Evolutionary conservation across 495 filamentous ascomycete species (phyloP).

Genomic region (Jackrogersella multiformis): DNA sequence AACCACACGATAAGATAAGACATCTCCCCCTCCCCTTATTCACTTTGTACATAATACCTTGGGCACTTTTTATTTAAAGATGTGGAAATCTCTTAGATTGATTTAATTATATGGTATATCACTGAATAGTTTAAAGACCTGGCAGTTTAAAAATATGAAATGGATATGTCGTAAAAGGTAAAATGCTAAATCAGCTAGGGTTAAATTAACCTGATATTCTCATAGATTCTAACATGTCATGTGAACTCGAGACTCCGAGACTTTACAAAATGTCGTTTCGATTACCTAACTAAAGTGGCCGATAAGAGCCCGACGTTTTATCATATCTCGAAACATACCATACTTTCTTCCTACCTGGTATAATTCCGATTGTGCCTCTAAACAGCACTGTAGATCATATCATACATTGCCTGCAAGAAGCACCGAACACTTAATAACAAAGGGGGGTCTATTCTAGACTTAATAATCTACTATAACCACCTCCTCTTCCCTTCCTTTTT

Average conservation of each 20-base stretch:
- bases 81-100: not conserved
- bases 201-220: no score
- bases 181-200: no score
- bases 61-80: not conserved
- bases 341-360: not conserved
- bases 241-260: constrained; percentile 9
- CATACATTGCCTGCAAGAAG: not conserved
- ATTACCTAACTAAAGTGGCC: not conserved
- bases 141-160: no score
- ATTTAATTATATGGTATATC: no score
- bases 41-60: not conserved
- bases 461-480: not conserved
- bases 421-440: no score
- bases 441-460: not conserved
- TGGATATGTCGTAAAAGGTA: no score
- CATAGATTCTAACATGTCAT: constrained; percentile 8
- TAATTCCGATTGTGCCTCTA: constrained; percentile 3
- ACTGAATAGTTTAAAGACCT: no score
- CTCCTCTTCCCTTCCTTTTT: not conserved
- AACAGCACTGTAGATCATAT: no score
- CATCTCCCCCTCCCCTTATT: constrained; percentile 10
- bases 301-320: constrained; percentile 2
- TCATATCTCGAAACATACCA: not conserved
- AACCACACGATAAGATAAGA: constrained; percentile 33
- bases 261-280: not conserved